These are phyloP conservation scores for Phytophthora foliorum DNA, from an alignment of 352 stramenopile genomes.

Conservation along the genomic window DNA sequence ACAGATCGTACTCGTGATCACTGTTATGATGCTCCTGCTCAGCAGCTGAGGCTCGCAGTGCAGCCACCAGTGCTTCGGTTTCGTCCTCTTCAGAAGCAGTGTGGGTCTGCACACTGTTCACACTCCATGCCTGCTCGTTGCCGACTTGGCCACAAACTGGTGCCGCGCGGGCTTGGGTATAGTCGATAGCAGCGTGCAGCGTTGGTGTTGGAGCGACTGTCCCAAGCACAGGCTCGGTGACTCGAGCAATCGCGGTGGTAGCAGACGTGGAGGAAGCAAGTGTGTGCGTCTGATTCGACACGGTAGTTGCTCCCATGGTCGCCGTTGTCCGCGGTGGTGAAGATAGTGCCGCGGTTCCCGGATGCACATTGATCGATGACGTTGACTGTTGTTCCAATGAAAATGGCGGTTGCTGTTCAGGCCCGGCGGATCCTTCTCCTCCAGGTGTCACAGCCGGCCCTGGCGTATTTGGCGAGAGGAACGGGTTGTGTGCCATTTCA, in stretches of 20 bases:
- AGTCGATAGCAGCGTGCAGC: slow-evolving; percentile 29
- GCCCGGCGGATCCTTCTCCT: not conserved
- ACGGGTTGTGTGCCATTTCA: slow-evolving; percentile 66
- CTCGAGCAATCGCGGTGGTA: not conserved
- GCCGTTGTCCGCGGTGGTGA: not conserved
- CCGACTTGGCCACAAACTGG: not conserved
- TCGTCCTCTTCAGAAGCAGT: slow-evolving; percentile 15
- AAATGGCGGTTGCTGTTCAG: not conserved
- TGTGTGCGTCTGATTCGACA: not conserved
- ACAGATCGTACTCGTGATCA: slow-evolving; percentile 45
- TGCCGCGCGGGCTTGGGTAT: slow-evolving; percentile 19
- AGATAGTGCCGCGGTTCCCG: not conserved
- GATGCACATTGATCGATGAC: not conserved
- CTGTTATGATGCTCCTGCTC: slow-evolving; percentile 27
- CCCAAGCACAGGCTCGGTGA: slow-evolving; percentile 15
- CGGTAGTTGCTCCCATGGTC: not conserved
- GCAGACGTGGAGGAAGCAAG: not conserved
- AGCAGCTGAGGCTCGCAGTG: slow-evolving; percentile 16
- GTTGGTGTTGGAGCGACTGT: slow-evolving; percentile 13
- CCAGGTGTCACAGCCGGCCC: slow-evolving; percentile 4
- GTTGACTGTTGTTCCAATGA: slow-evolving; percentile 9
- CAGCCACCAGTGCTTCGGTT: slow-evolving; percentile 19
- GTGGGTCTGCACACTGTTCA: not conserved
- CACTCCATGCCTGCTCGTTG: slow-evolving; percentile 8
- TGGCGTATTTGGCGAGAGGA: slow-evolving; percentile 40